Conservation (phyloP, 352 stramenopile species). For the Globisporangium camurandrum region DNA sequence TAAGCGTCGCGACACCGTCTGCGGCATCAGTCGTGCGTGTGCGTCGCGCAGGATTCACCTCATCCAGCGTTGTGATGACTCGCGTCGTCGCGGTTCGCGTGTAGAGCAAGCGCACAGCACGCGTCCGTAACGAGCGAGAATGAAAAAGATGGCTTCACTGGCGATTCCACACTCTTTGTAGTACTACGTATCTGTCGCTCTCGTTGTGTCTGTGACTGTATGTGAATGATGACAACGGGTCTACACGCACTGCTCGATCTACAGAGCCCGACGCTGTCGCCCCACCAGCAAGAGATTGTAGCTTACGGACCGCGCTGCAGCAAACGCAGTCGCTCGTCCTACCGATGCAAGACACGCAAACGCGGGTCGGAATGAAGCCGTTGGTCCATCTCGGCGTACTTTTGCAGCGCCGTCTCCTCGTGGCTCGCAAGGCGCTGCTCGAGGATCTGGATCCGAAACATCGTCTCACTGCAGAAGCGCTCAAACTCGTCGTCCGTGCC, state of each 20-base stretch:
- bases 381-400: conserved; percentile 92
- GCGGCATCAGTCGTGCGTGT: conserved; percentile 2
- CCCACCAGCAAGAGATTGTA: not conserved
- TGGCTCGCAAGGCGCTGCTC: conserved; percentile 89
- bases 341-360: conserved; percentile 66
- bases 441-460: conserved; percentile 95
- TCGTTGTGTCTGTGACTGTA: not conserved
- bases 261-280: not conserved
- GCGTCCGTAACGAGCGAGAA: conserved; percentile 54
- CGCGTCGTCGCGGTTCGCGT: not conserved
- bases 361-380: conserved; percentile 84
- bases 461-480: conserved; percentile 91
- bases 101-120: conserved; percentile 3
- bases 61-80: conserved; percentile 1
- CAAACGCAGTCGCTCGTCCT: conserved; percentile 13
- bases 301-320: no score
- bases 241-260: no score
- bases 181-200: not conserved
- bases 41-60: no score
- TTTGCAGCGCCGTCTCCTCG: conserved; percentile 90
- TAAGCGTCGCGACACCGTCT: conserved; percentile 27
- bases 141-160: conserved; percentile 74
- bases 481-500: conserved; percentile 91
- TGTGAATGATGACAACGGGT: no score
- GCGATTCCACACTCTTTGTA: conserved; percentile 11